A percentile compares a stretch with the other conserved stretches of the same genome.
Conservation (phyloP, 192 early-diverging fungal genomes). For the Entomortierella beljakovae region DNA sequence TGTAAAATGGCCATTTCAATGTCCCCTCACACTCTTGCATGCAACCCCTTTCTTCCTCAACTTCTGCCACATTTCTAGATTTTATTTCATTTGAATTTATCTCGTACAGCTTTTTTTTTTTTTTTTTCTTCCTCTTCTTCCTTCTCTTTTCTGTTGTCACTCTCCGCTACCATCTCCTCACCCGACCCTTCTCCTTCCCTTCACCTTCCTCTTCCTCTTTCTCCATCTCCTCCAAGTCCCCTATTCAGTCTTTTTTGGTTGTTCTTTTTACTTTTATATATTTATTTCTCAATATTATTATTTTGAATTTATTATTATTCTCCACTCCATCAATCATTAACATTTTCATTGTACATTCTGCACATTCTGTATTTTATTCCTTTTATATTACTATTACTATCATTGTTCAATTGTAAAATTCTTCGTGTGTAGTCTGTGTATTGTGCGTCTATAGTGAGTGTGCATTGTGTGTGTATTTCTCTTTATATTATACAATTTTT, state of each 20-base stretch:
- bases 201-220: constrained; percentile 1
- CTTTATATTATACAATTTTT: constrained; percentile 7
- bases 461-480: constrained; percentile 11
- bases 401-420: constrained; percentile 3
- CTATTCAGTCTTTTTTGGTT: constrained; percentile 5
- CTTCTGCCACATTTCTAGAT: not conserved
- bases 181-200: constrained; percentile 10
- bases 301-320: constrained; percentile 1
- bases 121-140: not conserved
- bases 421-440: not conserved
- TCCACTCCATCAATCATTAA: constrained; percentile 5
- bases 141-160: not conserved
- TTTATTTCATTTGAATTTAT: not conserved
- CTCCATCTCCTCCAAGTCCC: not conserved
- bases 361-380: constrained; percentile 26
- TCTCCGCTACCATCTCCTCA: not conserved
- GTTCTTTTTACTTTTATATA: not conserved
- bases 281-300: not conserved
- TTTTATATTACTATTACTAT: not conserved
- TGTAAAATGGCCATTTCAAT: no score
- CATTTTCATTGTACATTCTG: constrained; percentile 10
- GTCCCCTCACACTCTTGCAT: no score
- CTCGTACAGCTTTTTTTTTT: not conserved
- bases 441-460: not conserved
- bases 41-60: not conserved